Evolutionary conservation across 805 yeast species (phyloP).

Genomic region (Zygosaccharomyces siamensis): DNA sequence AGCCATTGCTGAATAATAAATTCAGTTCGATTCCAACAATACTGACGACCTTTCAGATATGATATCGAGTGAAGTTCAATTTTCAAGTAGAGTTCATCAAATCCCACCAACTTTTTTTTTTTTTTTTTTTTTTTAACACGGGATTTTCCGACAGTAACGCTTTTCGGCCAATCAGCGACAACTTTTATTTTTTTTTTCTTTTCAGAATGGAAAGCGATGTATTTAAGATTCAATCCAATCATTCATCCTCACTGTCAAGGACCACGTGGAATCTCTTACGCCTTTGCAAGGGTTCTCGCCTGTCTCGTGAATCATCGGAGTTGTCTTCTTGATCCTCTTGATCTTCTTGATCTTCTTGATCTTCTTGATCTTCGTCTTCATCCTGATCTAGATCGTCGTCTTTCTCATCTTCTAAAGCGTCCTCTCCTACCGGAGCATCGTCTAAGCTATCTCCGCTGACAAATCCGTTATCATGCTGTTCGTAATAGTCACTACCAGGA

Average conservation of each 20-base stretch:
- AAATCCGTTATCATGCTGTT: constrained; percentile 30
- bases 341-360: neutral
- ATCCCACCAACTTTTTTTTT: neutral
- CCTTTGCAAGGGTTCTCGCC: constrained; percentile 13
- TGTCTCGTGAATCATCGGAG: constrained; percentile 35
- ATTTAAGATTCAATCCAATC: constrained; percentile 9
- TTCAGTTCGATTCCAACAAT: neutral
- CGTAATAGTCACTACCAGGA: constrained; percentile 29
- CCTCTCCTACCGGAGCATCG: constrained; percentile 26
- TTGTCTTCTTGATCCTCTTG: neutral
- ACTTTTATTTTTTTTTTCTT: neutral
- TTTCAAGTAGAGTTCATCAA: neutral
- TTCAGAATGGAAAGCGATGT: neutral
- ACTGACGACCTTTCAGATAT: too few relatives aligned
- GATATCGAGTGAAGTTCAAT: neutral
- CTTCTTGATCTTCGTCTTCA: constrained; percentile 34
- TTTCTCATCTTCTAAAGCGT: constrained; percentile 36
- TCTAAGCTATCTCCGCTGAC: constrained; percentile 33
- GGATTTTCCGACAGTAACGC: neutral
- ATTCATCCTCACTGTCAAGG: constrained; percentile 28
- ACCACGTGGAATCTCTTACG: constrained; percentile 23
- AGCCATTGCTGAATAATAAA: constrained; percentile 31
- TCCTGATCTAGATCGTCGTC: constrained; percentile 30
- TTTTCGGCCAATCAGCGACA: constrained; percentile 6
- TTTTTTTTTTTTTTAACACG: neutral